Base-by-base conservation (phyloP, 2,329 filamentous ascomycete genomes). In the Fusarium pilosicola region DNA sequence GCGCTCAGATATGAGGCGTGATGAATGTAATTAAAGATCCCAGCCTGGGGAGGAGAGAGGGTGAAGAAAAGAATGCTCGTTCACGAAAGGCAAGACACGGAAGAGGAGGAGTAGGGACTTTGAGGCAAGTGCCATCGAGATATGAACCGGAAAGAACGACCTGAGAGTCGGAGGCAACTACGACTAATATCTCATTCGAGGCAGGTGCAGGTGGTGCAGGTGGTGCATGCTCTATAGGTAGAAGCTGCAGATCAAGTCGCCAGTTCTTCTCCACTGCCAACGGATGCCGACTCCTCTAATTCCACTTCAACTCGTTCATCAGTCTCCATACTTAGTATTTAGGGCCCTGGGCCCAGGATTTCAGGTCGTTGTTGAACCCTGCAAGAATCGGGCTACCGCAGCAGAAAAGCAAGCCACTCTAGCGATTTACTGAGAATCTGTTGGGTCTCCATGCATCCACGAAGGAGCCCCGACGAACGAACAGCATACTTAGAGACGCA, bases 361-460 rank as follows among this genome's bases (percentile, higher is more conserved):
- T 70, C 67, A 70, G 65, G 67, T 55, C 34, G 63, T 63, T 36
- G 54, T 48, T 59, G 55, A 74, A 75, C 75, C 75, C 71, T 77
- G 74, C 67, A 74, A 69, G 45, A 62, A 71, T 67, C 66, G 60
- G 70, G 72, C 70, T 70, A 68, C 73, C 64, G 69, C 71, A 73
- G 61, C 59, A 51, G 59, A 56, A 63, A 67, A 44, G 65, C 68
- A 77, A 77, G 74, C 73, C 74, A 76, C 74, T 62, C 62, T 59
- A 68, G 59, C 46, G 68, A 62, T 46, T 32, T 61, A 65, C 65
- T 58, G 52, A 62, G 54, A 60, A 54, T 70, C 57, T 61, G 68
- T 60, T 74, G 58, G 64, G 63, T 71, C 75, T 54, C 75, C 73
- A 68, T 62, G 41, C 44, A 46, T 52, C 46, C 28, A 34, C 20